These are phyloP conservation scores for Cerioporus squamosus DNA, from an alignment of 1,284 basidiomycete genomes.

Conservation along the genomic window DNA sequence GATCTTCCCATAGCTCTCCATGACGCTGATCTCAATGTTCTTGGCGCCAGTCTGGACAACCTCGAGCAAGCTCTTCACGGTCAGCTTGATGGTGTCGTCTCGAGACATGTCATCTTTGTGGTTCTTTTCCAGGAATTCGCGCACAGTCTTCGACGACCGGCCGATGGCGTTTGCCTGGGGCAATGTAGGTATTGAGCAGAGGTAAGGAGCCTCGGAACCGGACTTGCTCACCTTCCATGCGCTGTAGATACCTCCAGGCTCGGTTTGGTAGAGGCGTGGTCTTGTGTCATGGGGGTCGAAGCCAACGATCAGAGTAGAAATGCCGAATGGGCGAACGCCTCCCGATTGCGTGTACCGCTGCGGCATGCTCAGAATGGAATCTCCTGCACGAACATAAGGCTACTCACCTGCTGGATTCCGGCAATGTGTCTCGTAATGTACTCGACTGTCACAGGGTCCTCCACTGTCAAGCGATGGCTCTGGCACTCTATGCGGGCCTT, in stretches of 20 bases:
- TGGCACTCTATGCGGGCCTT: conserved; percentile 98
- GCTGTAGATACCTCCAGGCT: conserved; percentile 97
- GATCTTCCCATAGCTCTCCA: conserved; percentile 92
- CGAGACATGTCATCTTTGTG: conserved; percentile 90
- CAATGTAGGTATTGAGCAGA: not conserved
- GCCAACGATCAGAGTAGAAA: conserved; percentile 95
- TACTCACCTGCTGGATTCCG: conserved; percentile 90
- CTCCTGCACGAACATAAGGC: not conserved
- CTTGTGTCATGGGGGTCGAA: conserved; percentile 93
- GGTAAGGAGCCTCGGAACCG: not conserved
- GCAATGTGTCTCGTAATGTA: conserved; percentile 99
- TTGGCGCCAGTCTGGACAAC: conserved; percentile 99
- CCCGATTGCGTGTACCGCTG: conserved; percentile 98
- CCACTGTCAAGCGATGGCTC: conserved; percentile 95
- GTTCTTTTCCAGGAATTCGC: conserved; percentile 99
- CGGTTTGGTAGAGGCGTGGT: conserved; percentile 95
- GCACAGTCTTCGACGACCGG: conserved; percentile 96
- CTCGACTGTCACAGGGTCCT: conserved; percentile 97
- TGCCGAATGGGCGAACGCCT: conserved; percentile 97
- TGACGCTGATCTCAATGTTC: conserved; percentile 97
- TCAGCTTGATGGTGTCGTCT: conserved; percentile 93
- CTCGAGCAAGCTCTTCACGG: conserved; percentile 95
- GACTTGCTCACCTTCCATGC: conserved; percentile 88
- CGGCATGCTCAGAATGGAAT: conserved; percentile 1
- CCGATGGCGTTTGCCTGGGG: conserved; percentile 96